Evolutionary conservation across 345 rosid genomes (phyloP).

Genomic region (Salix udensis): DNA sequence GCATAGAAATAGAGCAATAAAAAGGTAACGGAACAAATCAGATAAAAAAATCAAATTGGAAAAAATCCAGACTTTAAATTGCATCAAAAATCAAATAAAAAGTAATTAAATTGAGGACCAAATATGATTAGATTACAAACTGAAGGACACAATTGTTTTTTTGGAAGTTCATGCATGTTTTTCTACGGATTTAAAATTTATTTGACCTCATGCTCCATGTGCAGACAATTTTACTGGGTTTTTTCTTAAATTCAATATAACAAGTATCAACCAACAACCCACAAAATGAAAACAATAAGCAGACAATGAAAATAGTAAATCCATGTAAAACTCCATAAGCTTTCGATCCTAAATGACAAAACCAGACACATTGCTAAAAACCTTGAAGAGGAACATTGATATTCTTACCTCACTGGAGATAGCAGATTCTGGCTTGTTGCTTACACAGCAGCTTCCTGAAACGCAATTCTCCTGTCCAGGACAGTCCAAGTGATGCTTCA

Average conservation of each 20-base stretch:
- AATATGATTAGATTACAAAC: no score
- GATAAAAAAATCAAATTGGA: no score
- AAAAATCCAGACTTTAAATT: no score
- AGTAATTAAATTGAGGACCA: no score
- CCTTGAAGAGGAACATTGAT: background rate
- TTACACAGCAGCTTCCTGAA: constrained; percentile 32
- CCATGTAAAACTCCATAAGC: background rate
- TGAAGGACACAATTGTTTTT: no score
- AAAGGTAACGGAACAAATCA: no score
- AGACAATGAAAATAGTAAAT: background rate
- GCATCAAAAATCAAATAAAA: no score
- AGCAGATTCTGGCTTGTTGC: constrained; percentile 32
- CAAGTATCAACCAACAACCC: background rate
- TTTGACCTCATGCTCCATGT: background rate
- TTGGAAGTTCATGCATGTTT: no score
- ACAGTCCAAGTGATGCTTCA: constrained; percentile 17
- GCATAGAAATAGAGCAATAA: no score
- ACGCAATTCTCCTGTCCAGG: constrained; percentile 14
- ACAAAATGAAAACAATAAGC: background rate
- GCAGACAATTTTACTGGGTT: background rate
- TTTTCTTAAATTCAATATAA: background rate
- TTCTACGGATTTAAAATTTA: background rate
- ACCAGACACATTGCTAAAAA: background rate
- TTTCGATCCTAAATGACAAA: background rate
- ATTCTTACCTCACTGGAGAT: constrained; percentile 48